Evolutionary conservation across 2,329 filamentous ascomycete species (phyloP).

Genomic region (Saccharata proteae): DNA sequence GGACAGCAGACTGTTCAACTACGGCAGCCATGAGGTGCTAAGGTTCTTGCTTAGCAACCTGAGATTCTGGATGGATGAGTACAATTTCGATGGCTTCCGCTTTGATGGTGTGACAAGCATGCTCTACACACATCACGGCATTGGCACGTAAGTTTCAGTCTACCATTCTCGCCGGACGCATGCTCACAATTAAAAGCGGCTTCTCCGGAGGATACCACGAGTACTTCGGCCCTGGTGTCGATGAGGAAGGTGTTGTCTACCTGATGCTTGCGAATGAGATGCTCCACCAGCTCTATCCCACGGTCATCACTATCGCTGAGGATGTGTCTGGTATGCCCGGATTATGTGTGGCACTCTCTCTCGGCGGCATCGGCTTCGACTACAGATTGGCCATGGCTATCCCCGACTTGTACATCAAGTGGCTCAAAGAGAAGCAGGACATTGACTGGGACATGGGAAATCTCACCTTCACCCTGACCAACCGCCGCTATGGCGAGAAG

Average conservation of each 20-base stretch:
- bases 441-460: conserved; percentile 81
- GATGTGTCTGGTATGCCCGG: conserved; percentile 98
- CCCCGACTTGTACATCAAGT: conserved; percentile 98
- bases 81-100: conserved; percentile 89
- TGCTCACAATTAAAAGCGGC: conserved; percentile 45
- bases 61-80: conserved; percentile 99
- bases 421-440: conserved; percentile 85
- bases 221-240: conserved; percentile 81
- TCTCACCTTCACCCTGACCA: conserved; percentile 79
- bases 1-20: conserved; percentile 97
- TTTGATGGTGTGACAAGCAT: conserved; percentile 98
- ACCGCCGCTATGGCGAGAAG: conserved; percentile 90
- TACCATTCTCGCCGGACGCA: neutral
- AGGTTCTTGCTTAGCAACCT: conserved; percentile 94
- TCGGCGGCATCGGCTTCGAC: conserved; percentile 92
- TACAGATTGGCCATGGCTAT: conserved; percentile 96
- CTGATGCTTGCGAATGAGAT: conserved; percentile 95
- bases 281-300: conserved; percentile 80
- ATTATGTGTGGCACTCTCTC: conserved; percentile 71
- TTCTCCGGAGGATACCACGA: conserved; percentile 98
- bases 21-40: conserved; percentile 84
- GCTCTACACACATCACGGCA: conserved; percentile 91
- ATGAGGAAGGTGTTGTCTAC: conserved; percentile 89
- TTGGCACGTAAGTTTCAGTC: conserved; percentile 64
- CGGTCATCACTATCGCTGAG: conserved; percentile 83